Evolutionary conservation across 1,284 basidiomycete species (phyloP).

Genomic region (Leccinum subrobustum): DNA sequence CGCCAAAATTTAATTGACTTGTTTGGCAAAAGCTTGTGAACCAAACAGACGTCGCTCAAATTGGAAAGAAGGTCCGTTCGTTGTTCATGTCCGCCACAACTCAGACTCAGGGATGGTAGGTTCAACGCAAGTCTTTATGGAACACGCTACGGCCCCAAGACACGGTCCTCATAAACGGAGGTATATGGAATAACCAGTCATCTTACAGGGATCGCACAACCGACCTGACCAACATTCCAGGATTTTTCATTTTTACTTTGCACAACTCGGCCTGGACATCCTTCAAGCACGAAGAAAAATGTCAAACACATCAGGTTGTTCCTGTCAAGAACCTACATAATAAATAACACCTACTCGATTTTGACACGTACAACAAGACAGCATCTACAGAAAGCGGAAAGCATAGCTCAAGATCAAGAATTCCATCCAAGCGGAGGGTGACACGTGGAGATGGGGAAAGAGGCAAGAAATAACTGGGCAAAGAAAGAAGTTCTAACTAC

Average conservation of each 20-base stretch:
- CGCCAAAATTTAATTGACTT: constrained; percentile 30
- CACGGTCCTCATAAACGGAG: neutral
- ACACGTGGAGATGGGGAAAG: neutral
- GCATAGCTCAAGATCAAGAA: neutral
- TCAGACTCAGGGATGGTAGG: neutral
- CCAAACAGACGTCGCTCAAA: constrained; percentile 28
- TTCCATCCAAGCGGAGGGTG: neutral
- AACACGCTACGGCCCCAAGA: neutral
- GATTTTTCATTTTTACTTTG: neutral
- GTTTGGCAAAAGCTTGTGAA: constrained; percentile 35
- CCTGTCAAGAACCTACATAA: constrained; percentile 7
- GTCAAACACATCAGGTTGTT: constrained; percentile 1
- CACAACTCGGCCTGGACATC: neutral
- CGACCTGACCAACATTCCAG: neutral
- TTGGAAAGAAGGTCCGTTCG: constrained; percentile 17
- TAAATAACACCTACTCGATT: neutral
- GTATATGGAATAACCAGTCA: neutral
- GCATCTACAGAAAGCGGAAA: constrained; percentile 3
- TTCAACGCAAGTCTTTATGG: neutral
- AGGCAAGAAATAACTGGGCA: neutral
- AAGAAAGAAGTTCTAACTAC: neutral
- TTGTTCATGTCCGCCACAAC: neutral
- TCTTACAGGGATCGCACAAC: neutral
- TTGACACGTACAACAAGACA: constrained; percentile 3
- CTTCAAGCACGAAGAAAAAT: neutral